phyloP scores from a whole-genome alignment of 208 protist species.

The Leishmania martiniquensis region DNA sequence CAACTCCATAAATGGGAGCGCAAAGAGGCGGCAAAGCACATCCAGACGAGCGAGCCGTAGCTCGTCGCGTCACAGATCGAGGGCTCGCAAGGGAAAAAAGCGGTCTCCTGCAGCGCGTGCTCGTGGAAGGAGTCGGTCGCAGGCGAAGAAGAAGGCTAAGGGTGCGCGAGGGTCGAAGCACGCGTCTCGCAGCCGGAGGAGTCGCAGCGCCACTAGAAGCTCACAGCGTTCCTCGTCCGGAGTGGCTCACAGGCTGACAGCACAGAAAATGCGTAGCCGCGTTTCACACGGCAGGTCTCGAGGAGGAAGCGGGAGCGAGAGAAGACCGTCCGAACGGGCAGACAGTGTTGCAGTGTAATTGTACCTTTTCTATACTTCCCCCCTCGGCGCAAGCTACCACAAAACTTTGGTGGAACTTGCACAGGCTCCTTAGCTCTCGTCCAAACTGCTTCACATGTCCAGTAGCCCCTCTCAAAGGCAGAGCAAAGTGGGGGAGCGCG shows the following conservation, averaged over 20 bases:
- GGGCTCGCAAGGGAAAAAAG: slow-evolving; percentile 10
- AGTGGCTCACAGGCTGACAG: not conserved
- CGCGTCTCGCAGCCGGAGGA: not conserved
- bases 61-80: slow-evolving; percentile 12
- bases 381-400: not conserved
- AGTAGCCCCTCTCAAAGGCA: not conserved
- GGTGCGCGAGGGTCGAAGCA: not conserved
- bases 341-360: not conserved
- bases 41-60: slow-evolving; percentile 4
- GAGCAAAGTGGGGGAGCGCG: not conserved
- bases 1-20: slow-evolving; percentile 3
- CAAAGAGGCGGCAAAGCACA: slow-evolving; percentile 27
- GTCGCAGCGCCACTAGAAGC: not conserved
- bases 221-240: slow-evolving; percentile 1
- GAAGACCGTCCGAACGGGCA: not conserved
- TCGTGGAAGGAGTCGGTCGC: slow-evolving; percentile 4
- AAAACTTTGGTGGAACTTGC: not conserved
- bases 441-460: not conserved
- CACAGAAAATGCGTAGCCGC: slow-evolving; percentile 7
- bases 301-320: not conserved
- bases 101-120: slow-evolving; percentile 2
- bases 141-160: slow-evolving; percentile 11
- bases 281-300: not conserved
- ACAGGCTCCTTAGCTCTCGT: not conserved
- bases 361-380: not conserved